Base-by-base conservation (phyloP, 768 basidiomycete genomes). In the Trametes punicea region DNA sequence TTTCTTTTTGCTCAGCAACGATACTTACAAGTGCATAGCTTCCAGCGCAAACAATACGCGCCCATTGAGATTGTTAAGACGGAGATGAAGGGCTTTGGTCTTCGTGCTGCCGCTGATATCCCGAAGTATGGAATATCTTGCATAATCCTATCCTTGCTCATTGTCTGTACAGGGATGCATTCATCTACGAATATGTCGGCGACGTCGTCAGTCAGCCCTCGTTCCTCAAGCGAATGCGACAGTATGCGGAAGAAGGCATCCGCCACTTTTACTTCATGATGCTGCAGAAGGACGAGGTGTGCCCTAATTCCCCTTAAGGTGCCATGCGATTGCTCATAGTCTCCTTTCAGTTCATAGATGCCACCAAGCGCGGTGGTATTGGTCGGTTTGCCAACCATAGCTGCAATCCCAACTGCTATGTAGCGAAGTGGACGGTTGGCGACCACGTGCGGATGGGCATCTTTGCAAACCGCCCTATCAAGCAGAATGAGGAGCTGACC, bases 241-340 rank as follows among this genome's bases (percentile, higher is more conserved):
- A 88, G 8, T 99, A 99, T 68, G 95, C 84, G 2, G 82, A 86
- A 39, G 92, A 97, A 69, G 96, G 96, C 16, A 93, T 98, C 61
- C 79, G 82, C 49, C 97, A 98, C 70, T 99, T 98, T 65, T 99
- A 98, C 74, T 99, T 99, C 70, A 99, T 98, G 97, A 95, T 96
- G 90, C 72, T 99, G 55, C 97, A 99, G 74, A 93, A 91, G 68
- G 94, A 96, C 63, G 94, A 98, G 81, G 95, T 93, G 62, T 52
- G 83, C 13, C 8, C 1, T n/a, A 16, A 30, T 3, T 10, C 27
- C 16, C 23, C 21, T 16, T 2, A 0, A 15, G 6, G 10, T 27
- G 8, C 21, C 3, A 46, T 21, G 13, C 21, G 9, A n/a, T 46
- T 9, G 23, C 13, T 48, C 9, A 39, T 8, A 31, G 11, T 41